A percentile compares a stretch with the other conserved stretches of the same genome.
These are phyloP conservation scores for Pontederia crassipes DNA, from an alignment of 176 grass and related monocot genomes.

Conservation along the genomic window DNA sequence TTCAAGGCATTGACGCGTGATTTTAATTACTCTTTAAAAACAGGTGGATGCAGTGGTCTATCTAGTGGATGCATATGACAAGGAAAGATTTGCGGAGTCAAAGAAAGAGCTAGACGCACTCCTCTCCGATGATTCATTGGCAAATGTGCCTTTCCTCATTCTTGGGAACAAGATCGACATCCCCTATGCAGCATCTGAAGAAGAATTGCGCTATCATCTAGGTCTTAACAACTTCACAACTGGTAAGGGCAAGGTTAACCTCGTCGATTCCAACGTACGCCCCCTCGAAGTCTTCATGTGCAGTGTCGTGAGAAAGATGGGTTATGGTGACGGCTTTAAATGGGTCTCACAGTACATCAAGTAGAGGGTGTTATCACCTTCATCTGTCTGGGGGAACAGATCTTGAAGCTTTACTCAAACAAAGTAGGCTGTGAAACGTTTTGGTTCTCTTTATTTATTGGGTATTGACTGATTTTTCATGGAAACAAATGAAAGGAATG, in stretches of 20 bases:
- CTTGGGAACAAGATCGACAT: constrained; percentile 80
- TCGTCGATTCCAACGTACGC: constrained; percentile 42
- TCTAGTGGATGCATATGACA: constrained; percentile 57
- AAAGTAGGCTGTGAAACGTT: too few species aligned
- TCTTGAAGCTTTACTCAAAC: too few species aligned
- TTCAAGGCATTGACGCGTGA: not conserved
- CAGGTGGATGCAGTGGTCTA: constrained; percentile 77
- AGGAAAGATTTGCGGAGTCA: constrained; percentile 67
- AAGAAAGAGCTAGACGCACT: constrained; percentile 58
- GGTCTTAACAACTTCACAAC: constrained; percentile 65
- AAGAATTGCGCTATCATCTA: constrained; percentile 58
- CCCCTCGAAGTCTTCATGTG: constrained; percentile 88
- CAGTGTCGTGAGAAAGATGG: constrained; percentile 74
- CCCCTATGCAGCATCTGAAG: constrained; percentile 50
- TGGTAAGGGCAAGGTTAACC: constrained; percentile 58
- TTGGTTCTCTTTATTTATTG: too few species aligned
- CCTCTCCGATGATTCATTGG: constrained; percentile 44
- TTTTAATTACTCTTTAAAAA: not conserved
- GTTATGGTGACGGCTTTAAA: constrained; percentile 64
- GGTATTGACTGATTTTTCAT: too few species aligned
- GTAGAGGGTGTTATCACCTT: constrained; percentile 8
- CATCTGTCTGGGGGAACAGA: too few species aligned
- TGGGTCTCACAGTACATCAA: constrained; percentile 80
- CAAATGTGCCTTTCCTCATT: constrained; percentile 54
- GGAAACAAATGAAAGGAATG: too few species aligned